These are phyloP conservation scores for Clonostachys rhizophaga DNA, from an alignment of 2,329 filamentous ascomycete species.

Conservation along the genomic window DNA sequence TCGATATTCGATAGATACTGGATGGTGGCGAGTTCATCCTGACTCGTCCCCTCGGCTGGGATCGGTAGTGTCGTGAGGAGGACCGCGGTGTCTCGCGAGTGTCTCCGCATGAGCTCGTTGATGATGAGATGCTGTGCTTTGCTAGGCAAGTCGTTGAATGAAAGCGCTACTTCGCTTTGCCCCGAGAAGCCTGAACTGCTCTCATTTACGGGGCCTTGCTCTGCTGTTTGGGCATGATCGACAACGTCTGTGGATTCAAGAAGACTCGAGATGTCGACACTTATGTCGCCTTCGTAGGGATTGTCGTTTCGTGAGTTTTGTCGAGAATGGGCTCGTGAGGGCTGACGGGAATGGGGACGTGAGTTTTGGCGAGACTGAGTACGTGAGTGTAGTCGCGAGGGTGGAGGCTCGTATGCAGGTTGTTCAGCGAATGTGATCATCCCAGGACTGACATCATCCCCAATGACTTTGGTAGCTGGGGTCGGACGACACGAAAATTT, in stretches of 20 bases:
- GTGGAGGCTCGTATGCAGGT: conserved; percentile 8
- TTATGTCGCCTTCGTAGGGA: conserved; percentile 23
- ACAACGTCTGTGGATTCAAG: conserved; percentile 28
- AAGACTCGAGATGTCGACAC: conserved; percentile 37
- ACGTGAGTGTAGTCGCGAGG: conserved; percentile 10
- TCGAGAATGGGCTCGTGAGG: conserved; percentile 12
- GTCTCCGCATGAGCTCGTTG: conserved; percentile 72
- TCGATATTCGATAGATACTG: conserved; percentile 75
- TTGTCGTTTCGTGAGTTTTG: conserved; percentile 9
- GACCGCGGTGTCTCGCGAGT: conserved; percentile 69
- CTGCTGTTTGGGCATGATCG: conserved; percentile 5
- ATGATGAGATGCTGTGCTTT: conserved; percentile 82
- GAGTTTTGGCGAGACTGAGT: conserved; percentile 24
- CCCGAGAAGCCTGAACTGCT: conserved; percentile 46
- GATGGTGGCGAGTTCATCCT: conserved; percentile 64
- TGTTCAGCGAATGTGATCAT: conserved; percentile 59
- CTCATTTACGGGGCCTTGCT: conserved; percentile 14
- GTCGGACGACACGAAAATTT: conserved; percentile 60
- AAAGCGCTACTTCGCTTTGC: conserved; percentile 59
- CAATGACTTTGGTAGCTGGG: conserved; percentile 54
- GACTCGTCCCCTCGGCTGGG: conserved; percentile 70
- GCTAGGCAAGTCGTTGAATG: conserved; percentile 82
- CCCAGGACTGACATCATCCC: conserved; percentile 47
- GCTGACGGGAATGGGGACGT: conserved; percentile 12
- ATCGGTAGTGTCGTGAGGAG: conserved; percentile 81